Base-by-base conservation (phyloP, 2,329 filamentous ascomycete genomes). In the Colletotrichum sojae region DNA sequence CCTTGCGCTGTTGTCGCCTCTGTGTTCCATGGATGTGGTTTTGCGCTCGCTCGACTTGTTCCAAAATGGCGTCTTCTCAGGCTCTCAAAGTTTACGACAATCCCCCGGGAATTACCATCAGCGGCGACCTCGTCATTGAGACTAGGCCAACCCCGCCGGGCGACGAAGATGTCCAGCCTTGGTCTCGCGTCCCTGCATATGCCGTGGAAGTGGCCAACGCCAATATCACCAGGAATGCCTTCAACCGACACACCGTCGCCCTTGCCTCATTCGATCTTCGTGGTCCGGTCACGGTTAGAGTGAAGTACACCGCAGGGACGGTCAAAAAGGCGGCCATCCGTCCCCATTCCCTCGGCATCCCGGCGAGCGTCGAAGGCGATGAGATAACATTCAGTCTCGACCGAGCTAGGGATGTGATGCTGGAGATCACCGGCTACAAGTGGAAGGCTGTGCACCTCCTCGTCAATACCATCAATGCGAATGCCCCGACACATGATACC, bases 391-490 rank as follows among this genome's bases (percentile, higher is more conserved):
- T 59, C n/a, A 59, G 25, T 8, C 27, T 49, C 4, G 5, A 10
- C 6, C 5, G 36, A 9, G 4, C 45, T 10, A 46, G 57, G 3
- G 71, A 73, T 45, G 46, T 71, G 2, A 72, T 73, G 69, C 52
- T 73, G 12, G 62, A 78, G 52, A 60, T 77, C 39, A 77, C 77
- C 55, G 72, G 56, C 8, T 70, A 77, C 55, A 74, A 75, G 15
- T 78, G 73, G 64, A 64, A 77, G 46, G 72, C 69, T 20, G 53
- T 78, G 13, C 76, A 77, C 56, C 40, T 77, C 10, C 66, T 75
- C 10, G 71, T 67, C 36, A 77, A 76, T 63, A 18, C 60, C 8
- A 70, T 77, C 20, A 72, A 75, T 10, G 57, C 43, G 1, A 31
- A 72, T 12, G 60, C 66, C 6, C 70, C 73, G 16, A 67, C 71